Evolutionary conservation across 768 basidiomycete genomes (phyloP).

Genomic region (Boletus sensibilis): DNA sequence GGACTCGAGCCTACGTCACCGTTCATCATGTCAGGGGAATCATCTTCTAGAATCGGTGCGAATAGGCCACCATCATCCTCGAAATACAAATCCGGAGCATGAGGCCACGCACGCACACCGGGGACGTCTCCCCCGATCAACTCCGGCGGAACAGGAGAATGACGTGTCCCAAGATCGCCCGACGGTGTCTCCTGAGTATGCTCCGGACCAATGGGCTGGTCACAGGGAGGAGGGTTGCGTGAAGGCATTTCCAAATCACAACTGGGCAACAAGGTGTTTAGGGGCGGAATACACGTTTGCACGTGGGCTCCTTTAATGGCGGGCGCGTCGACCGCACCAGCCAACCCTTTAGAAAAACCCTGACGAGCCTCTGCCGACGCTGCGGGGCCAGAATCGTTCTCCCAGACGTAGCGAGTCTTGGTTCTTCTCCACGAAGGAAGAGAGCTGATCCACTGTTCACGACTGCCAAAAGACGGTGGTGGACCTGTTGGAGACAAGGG

Average conservation of each 20-base stretch:
- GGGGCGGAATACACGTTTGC: constrained; percentile 85
- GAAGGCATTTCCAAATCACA: constrained; percentile 16
- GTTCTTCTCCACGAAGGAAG: constrained; percentile 70
- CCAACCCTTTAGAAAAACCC: constrained; percentile 76
- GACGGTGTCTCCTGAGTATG: background rate
- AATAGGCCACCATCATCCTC: constrained; percentile 41
- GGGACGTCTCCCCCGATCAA: constrained; percentile 3
- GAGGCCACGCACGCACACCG: constrained; percentile 18
- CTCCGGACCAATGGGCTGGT: constrained; percentile 17
- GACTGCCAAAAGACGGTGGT: constrained; percentile 62
- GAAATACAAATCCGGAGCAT: constrained; percentile 15
- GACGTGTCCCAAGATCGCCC: background rate
- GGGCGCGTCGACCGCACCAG: constrained; percentile 70
- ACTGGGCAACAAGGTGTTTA: constrained; percentile 27
- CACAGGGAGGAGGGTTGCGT: constrained; percentile 29
- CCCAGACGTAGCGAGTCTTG: constrained; percentile 66
- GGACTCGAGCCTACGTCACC: constrained; percentile 65
- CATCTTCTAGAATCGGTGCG: constrained; percentile 63
- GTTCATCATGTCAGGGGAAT: constrained; percentile 54
- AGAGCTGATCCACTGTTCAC: constrained; percentile 73
- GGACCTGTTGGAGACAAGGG: constrained; percentile 59
- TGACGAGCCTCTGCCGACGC: constrained; percentile 31
- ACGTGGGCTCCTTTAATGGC: constrained; percentile 85
- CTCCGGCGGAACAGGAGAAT: constrained; percentile 13
- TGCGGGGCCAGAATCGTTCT: constrained; percentile 42